These are phyloP conservation scores for Clonostachys sp. DNA, from an alignment of 2,329 filamentous ascomycete species.

Conservation along the genomic window DNA sequence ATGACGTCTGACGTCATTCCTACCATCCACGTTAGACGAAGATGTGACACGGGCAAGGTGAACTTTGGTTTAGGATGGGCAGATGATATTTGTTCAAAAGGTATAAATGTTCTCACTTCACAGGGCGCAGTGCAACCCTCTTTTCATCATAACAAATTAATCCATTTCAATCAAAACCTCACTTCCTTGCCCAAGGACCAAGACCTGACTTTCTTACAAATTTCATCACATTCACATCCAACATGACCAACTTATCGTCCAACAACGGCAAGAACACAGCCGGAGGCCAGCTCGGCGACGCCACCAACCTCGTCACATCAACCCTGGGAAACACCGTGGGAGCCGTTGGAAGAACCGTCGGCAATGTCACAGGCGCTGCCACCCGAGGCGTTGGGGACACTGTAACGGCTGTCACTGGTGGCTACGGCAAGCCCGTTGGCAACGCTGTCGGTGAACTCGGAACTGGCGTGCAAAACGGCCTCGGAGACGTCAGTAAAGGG, in stretches of 20 bases:
- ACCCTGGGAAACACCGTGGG: conserved; percentile 34
- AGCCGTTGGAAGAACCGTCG: conserved; percentile 31
- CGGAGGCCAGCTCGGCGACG: conserved; percentile 23
- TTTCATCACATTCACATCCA: neutral
- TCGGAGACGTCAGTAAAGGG: conserved; percentile 42
- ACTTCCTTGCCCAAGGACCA: too few species aligned
- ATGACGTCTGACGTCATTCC: too few species aligned
- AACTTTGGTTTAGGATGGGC: too few species aligned
- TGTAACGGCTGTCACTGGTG: conserved; percentile 46
- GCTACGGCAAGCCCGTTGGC: conserved; percentile 48
- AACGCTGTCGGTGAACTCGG: conserved; percentile 49
- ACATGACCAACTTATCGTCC: conserved; percentile 7
- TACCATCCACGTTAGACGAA: too few species aligned
- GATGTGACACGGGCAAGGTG: too few species aligned
- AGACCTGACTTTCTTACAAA: neutral
- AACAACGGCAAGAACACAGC: conserved; percentile 12
- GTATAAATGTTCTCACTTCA: too few species aligned
- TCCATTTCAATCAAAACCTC: too few species aligned
- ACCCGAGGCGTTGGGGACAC: conserved; percentile 54
- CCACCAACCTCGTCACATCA: conserved; percentile 29
- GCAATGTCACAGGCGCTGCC: conserved; percentile 41
- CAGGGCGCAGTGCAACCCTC: too few species aligned
- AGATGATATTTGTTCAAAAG: too few species aligned
- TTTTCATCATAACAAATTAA: too few species aligned
- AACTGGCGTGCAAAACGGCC: conserved; percentile 46